phyloP scores from a whole-genome alignment of 2,329 filamentous ascomycete genomes.

The Metarhizium album region DNA sequence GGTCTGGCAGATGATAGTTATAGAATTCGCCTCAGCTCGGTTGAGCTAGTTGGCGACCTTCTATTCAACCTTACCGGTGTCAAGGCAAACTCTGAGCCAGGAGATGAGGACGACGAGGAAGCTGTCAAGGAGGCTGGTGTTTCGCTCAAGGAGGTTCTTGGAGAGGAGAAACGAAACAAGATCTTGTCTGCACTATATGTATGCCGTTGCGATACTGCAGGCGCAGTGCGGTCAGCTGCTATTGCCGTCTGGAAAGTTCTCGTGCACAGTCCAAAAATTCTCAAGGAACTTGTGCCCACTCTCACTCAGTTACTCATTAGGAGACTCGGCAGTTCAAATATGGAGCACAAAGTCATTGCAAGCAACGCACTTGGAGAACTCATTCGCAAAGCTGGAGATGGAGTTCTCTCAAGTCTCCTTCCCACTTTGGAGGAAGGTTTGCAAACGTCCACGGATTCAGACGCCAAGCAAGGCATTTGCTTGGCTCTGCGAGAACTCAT shows the following conservation, averaged over 20 bases:
- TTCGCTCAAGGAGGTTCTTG: slow-evolving; percentile 87
- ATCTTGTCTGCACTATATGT: slow-evolving; percentile 96
- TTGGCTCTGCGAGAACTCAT: slow-evolving; percentile 93
- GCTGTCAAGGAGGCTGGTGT: slow-evolving; percentile 75
- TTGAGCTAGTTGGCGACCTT: slow-evolving; percentile 91
- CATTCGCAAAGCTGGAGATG: slow-evolving; percentile 92
- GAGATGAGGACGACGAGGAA: slow-evolving; percentile 70
- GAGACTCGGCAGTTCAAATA: slow-evolving; percentile 86
- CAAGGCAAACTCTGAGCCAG: slow-evolving; percentile 63
- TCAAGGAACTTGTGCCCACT: slow-evolving; percentile 92
- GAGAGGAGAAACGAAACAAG: slow-evolving; percentile 93
- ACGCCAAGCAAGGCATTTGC: slow-evolving; percentile 94
- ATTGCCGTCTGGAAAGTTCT: slow-evolving; percentile 95
- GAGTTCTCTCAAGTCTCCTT: slow-evolving; percentile 75
- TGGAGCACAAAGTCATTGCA: slow-evolving; percentile 98
- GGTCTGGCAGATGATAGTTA: slow-evolving; percentile 96
- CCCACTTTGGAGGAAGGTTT: slow-evolving; percentile 89
- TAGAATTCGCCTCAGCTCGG: slow-evolving; percentile 94
- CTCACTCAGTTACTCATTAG: slow-evolving; percentile 92
- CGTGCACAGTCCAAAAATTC: slow-evolving; percentile 79
- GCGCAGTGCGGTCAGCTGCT: slow-evolving; percentile 78
- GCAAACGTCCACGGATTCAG: slow-evolving; percentile 76
- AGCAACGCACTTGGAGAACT: slow-evolving; percentile 94
- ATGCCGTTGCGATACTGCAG: slow-evolving; percentile 92
- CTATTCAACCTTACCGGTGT: slow-evolving; percentile 97